Evolutionary conservation across 2,329 filamentous ascomycete genomes (phyloP).

Genomic region (Exophiala alcalophila): DNA sequence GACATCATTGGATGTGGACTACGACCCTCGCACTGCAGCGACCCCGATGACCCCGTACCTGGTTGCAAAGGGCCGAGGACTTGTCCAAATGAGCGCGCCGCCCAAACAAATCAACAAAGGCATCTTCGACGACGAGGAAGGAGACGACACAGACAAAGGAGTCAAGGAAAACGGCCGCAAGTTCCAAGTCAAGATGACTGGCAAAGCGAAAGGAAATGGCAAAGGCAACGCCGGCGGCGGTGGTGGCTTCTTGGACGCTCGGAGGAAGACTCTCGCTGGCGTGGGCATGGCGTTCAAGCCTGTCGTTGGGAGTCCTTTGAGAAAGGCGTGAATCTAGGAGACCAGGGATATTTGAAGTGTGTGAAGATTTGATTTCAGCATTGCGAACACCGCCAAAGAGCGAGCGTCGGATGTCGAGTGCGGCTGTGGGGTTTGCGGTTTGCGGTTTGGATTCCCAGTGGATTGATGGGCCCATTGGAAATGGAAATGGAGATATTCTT

Average conservation of each 20-base stretch:
- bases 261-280: constrained; percentile 63
- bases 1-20: constrained; percentile 16
- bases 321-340: constrained; percentile 22
- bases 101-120: constrained; percentile 49
- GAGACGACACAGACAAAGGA: constrained; percentile 20
- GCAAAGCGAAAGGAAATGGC: constrained; percentile 21
- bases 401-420: too few species aligned
- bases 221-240: constrained; percentile 48
- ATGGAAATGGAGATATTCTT: too few species aligned
- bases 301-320: constrained; percentile 69
- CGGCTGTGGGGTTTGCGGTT: too few species aligned
- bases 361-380: too few species aligned
- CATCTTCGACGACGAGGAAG: constrained; percentile 41
- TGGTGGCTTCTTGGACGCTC: constrained; percentile 65
- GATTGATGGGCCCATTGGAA: too few species aligned
- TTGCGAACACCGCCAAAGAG: too few species aligned
- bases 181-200: constrained; percentile 27
- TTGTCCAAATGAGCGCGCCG: constrained; percentile 54
- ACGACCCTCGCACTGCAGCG: constrained; percentile 30
- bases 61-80: constrained; percentile 39
- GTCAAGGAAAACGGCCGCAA: constrained; percentile 19
- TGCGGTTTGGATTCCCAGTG: too few species aligned
- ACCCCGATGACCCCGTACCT: constrained; percentile 41
- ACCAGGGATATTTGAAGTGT: too few species aligned
- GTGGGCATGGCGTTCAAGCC: constrained; percentile 65